phyloP scores from a whole-genome alignment of 805 yeast genomes.

The Metschnikowia anglica region DNA sequence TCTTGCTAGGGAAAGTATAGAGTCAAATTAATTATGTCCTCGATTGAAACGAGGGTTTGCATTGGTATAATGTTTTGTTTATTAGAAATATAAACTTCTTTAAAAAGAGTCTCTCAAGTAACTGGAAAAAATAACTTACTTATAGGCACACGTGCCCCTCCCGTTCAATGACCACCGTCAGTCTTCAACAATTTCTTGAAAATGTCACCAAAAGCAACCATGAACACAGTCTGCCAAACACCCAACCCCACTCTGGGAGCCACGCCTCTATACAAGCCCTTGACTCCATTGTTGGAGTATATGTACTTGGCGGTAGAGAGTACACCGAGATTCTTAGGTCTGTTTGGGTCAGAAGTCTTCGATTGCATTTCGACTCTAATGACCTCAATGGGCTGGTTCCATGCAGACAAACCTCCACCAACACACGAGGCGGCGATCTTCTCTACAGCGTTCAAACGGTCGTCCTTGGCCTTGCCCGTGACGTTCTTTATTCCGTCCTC shows the following conservation, averaged over 20 bases:
- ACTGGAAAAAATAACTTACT: background rate
- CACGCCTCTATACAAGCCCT: slow-evolving; percentile 93
- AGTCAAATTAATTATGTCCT: background rate
- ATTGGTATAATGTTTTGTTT: too few relatives aligned
- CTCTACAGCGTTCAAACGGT: slow-evolving; percentile 69
- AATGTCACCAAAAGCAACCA: slow-evolving; percentile 97
- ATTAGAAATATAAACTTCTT: background rate
- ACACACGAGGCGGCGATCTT: slow-evolving; percentile 81
- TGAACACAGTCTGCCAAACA: slow-evolving; percentile 97
- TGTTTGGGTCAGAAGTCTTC: slow-evolving; percentile 87
- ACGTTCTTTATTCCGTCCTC: slow-evolving; percentile 74
- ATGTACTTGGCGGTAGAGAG: slow-evolving; percentile 76
- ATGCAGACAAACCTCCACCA: slow-evolving; percentile 97
- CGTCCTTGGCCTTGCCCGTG: slow-evolving; percentile 56
- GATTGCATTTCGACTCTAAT: slow-evolving; percentile 98
- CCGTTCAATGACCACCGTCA: slow-evolving; percentile 30
- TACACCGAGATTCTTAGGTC: slow-evolving; percentile 89
- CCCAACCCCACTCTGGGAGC: slow-evolving; percentile 96
- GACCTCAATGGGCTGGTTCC: slow-evolving; percentile 99
- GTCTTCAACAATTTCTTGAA: slow-evolving; percentile 43
- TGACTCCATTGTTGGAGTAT: slow-evolving; percentile 75
- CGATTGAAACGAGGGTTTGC: background rate
- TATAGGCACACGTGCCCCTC: background rate
- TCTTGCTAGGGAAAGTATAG: background rate
- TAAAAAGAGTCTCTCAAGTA: background rate